Base-by-base conservation (phyloP, 2,329 filamentous ascomycete species). In the Alternaria tenuissima region DNA sequence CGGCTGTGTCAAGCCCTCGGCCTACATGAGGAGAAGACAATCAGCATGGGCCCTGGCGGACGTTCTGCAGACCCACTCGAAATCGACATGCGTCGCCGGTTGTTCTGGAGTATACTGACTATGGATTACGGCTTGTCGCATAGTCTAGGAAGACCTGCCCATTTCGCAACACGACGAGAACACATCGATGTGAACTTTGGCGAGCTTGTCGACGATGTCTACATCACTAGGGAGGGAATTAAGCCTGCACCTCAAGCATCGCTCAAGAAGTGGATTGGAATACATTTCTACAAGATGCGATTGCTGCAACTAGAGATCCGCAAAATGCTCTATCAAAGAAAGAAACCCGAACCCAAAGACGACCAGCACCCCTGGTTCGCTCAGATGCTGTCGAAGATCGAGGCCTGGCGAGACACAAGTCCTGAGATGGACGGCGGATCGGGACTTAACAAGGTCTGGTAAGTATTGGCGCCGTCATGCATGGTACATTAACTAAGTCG, bases 251-350 rank as follows among this genome's bases (percentile, higher is more conserved):
- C 89, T 1, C 90, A 89, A 5, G 84, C 87, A 2, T 92, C 91
- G 38, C 85, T 94, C 67, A 92, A 91, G 74, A 99, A 99, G 77
- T 87, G 92, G 70, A 89, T 96, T 26, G 90, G 93, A 3, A 93
- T 97, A 62, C 94, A 99, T 76, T 95, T 96, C 71, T 93, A 93
- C 82, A 94, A 92, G 74, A 96, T 97, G 92, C 86, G 93, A 56
- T 79, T 96, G 59, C 82, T 94, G 12, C 94, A 97, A 76, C 88
- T 94, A 14, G 94, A 98, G 78, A 95, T 97, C 43, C 86, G 93
- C 58, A 87, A 93, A 59, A 90, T 89, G 7, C 82, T 98, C 1
- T 98, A 99, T 75, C 90, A 96, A 69, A 90, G 89, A 77, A 95
- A 95, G 78, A 86, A 90, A 44, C 81, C 88, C 0, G 89, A 92